A percentile compares a stretch with the other conserved stretches of the same genome.
These are phyloP conservation scores for Hebeloma cylindrosporum DNA, from an alignment of 768 basidiomycete species.

Conservation along the genomic window DNA sequence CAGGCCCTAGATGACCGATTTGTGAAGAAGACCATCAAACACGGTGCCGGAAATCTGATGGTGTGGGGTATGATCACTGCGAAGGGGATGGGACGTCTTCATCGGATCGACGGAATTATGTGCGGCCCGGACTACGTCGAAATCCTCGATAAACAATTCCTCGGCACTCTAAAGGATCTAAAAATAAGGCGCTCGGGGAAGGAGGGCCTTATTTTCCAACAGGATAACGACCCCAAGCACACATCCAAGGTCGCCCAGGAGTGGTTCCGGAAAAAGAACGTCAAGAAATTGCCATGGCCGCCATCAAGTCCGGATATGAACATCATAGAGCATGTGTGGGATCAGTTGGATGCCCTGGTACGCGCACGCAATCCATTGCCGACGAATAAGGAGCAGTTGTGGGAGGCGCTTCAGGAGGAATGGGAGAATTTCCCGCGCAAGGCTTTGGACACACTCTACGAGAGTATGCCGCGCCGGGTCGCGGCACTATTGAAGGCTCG, in stretches of 20 bases:
- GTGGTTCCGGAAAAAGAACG: constrained; percentile 14
- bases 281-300: constrained; percentile 28
- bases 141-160: constrained; percentile 27
- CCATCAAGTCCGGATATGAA: constrained; percentile 33
- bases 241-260: not conserved
- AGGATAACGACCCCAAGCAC: too few relatives aligned
- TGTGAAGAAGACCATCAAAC: constrained; percentile 29
- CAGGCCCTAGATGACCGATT: constrained; percentile 19
- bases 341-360: constrained; percentile 21
- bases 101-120: constrained; percentile 31
- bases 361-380: constrained; percentile 14
- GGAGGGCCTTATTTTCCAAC: not conserved
- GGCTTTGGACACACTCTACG: too few relatives aligned
- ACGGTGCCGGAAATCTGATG: constrained; percentile 18
- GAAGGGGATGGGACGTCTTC: constrained; percentile 25
- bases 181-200: constrained; percentile 12
- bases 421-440: not conserved
- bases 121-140: constrained; percentile 21
- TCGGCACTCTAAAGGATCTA: constrained; percentile 25
- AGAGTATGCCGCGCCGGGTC: too few relatives aligned
- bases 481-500: too few relatives aligned
- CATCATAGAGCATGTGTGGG: constrained; percentile 33
- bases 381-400: constrained; percentile 22
- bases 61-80: constrained; percentile 31
- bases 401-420: constrained; percentile 14